These are phyloP conservation scores for Calophaca sinica DNA, from an alignment of 306 rosid genomes.

Conservation along the genomic window DNA sequence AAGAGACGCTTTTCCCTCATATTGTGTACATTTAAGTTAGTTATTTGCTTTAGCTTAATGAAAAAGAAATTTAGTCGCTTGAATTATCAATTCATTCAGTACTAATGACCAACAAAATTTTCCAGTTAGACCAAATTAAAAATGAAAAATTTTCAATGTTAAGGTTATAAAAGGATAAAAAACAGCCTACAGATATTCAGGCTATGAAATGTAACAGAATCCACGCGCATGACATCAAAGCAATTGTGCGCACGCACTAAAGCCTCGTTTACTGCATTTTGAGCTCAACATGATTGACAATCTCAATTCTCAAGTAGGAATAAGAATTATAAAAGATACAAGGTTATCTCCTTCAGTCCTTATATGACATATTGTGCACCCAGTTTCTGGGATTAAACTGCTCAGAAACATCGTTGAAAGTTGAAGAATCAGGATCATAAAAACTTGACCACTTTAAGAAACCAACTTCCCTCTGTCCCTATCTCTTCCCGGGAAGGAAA, in stretches of 20 bases:
- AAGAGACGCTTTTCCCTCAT: neutral
- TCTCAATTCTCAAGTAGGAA: slow-evolving; percentile 12
- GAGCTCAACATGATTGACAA: no score
- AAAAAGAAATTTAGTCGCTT: slow-evolving; percentile 10
- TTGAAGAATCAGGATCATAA: slow-evolving; percentile 31
- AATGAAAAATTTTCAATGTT: no score
- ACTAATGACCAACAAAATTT: neutral
- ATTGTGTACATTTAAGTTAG: slow-evolving; percentile 26
- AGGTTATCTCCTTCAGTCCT: slow-evolving; percentile 21
- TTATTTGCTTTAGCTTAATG: slow-evolving; percentile 34
- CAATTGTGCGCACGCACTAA: neutral
- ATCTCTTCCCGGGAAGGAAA: neutral
- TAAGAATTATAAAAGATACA: slow-evolving; percentile 20
- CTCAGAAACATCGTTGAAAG: slow-evolving; percentile 30
- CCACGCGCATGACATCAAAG: neutral
- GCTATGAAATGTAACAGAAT: neutral
- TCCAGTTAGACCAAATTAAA: no score
- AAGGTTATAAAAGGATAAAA: neutral
- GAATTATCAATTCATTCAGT: neutral
- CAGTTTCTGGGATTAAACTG: slow-evolving; percentile 34
- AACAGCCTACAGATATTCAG: neutral
- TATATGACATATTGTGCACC: neutral
- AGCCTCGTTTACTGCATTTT: slow-evolving; percentile 23
- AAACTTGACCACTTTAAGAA: slow-evolving; percentile 31
- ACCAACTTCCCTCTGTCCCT: slow-evolving; percentile 27